Percentiles rank a stretch among this genome's conserved stretches.
phyloP scores from a whole-genome alignment of 306 rosid genomes.

The Citrullus mucosospermus region DNA sequence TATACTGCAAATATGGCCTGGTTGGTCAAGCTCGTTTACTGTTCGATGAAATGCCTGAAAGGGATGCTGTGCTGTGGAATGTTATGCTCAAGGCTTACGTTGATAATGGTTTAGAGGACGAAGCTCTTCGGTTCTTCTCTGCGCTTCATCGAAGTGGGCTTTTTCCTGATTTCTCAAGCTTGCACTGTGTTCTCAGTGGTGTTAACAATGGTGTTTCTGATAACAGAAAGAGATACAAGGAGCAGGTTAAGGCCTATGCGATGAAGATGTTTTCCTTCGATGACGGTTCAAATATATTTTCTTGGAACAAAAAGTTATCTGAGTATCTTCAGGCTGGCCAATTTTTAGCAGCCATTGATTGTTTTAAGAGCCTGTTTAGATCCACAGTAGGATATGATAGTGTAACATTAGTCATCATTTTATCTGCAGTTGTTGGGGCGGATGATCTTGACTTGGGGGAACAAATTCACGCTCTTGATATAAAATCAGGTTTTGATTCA shows the following conservation, averaged over 20 bases:
- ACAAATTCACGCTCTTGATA: slow-evolving; percentile 44
- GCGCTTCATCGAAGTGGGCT: slow-evolving; percentile 49
- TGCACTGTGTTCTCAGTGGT: slow-evolving; percentile 36
- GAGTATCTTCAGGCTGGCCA: slow-evolving; percentile 34
- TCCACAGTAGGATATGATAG: slow-evolving; percentile 30
- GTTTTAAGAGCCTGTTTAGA: slow-evolving; percentile 36
- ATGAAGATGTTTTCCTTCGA: slow-evolving; percentile 24
- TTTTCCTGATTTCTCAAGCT: slow-evolving; percentile 31
- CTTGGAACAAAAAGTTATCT: slow-evolving; percentile 53
- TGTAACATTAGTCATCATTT: slow-evolving; percentile 36
- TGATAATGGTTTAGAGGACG: slow-evolving; percentile 28
- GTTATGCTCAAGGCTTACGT: slow-evolving; percentile 64
- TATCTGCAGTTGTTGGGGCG: slow-evolving; percentile 32
- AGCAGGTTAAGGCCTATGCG: slow-evolving; percentile 57
- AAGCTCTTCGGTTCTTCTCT: slow-evolving; percentile 39
- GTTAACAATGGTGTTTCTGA: slow-evolving; percentile 22
- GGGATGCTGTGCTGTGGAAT: slow-evolving; percentile 68
- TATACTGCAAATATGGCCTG: slow-evolving; percentile 36
- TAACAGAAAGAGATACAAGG: slow-evolving; percentile 15
- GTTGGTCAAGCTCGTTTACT: slow-evolving; percentile 47
- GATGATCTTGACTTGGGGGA: slow-evolving; percentile 36
- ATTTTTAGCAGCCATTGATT: slow-evolving; percentile 37
- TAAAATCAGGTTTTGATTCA: slow-evolving; percentile 30
- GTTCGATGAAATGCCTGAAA: slow-evolving; percentile 55
- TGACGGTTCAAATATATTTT: slow-evolving; percentile 26